A percentile compares a stretch with the other conserved stretches of the same genome.
Evolutionary conservation across 768 basidiomycete species (phyloP).

Genomic region (Boletus huronensis): DNA sequence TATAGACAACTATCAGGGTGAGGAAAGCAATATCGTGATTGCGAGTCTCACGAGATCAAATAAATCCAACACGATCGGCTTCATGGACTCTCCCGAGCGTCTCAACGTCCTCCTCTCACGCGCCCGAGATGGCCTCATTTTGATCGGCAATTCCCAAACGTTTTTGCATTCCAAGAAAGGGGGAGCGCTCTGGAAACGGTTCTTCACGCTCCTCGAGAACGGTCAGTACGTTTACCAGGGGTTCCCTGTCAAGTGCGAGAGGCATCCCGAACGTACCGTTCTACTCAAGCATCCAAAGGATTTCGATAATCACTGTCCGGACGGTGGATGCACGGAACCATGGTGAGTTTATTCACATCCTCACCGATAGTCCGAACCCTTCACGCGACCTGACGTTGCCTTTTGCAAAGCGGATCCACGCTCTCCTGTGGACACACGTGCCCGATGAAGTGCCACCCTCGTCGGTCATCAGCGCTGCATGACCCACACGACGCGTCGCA

Average conservation of each 20-base stretch:
- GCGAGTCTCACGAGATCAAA: conserved; percentile 62
- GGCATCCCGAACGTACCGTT: conserved; percentile 41
- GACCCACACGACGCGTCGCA: conserved; percentile 29
- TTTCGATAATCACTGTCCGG: conserved; percentile 52
- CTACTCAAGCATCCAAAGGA: conserved; percentile 43
- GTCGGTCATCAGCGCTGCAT: conserved; percentile 36
- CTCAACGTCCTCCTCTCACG: conserved; percentile 69
- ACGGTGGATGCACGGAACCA: conserved; percentile 56
- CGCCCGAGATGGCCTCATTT: conserved; percentile 58
- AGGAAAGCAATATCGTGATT: conserved; percentile 68
- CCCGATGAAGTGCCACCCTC: conserved; percentile 57
- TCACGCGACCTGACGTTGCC: not conserved
- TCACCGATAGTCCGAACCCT: not conserved
- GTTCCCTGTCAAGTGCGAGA: conserved; percentile 53
- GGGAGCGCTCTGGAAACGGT: conserved; percentile 11
- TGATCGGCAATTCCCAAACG: conserved; percentile 62
- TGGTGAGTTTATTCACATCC: conserved; percentile 43
- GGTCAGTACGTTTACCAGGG: conserved; percentile 22
- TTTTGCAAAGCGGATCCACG: conserved; percentile 1
- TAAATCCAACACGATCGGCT: conserved; percentile 52
- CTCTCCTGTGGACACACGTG: conserved; percentile 42
- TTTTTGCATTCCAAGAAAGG: conserved; percentile 36
- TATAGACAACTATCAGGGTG: conserved; percentile 73
- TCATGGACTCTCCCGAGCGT: conserved; percentile 67
- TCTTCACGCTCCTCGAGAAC: conserved; percentile 11